A percentile compares a stretch with the other conserved stretches of the same genome.
Evolutionary conservation across 768 basidiomycete species (phyloP).

Genomic region (Suillus subalutaceus): DNA sequence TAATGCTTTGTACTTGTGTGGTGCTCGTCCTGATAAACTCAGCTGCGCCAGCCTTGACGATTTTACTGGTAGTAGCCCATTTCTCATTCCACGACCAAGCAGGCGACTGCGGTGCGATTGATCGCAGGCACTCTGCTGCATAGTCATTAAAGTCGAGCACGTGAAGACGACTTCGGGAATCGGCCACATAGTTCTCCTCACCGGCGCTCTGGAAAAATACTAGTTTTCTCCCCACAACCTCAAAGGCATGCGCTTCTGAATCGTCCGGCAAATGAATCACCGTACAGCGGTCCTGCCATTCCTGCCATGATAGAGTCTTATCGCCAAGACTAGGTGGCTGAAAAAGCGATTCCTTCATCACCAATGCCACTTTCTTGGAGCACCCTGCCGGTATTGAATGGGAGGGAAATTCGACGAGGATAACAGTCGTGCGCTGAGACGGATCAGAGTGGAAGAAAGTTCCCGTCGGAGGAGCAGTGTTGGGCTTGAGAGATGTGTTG

Average conservation of each 20-base stretch:
- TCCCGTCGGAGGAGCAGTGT: constrained; percentile 38
- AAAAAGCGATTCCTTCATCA: constrained; percentile 58
- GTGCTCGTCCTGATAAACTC: constrained; percentile 39
- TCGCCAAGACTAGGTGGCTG: constrained; percentile 45
- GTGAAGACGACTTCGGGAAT: constrained; percentile 29
- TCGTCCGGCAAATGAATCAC: constrained; percentile 36
- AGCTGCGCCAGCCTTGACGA: constrained; percentile 29
- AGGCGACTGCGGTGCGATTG: constrained; percentile 27
- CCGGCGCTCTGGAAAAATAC: constrained; percentile 34
- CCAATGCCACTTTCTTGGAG: constrained; percentile 48
- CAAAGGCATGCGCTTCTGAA: constrained; percentile 27
- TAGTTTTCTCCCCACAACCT: constrained; percentile 33
- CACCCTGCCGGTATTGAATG: constrained; percentile 36
- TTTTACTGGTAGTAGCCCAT: constrained; percentile 30
- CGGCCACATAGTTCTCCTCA: constrained; percentile 14
- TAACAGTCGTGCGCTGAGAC: constrained; percentile 47
- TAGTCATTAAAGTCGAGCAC: constrained; percentile 33
- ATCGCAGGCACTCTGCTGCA: constrained; percentile 28
- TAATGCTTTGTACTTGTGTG: constrained; percentile 47
- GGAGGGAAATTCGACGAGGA: constrained; percentile 45
- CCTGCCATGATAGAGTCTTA: constrained; percentile 53
- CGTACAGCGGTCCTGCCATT: constrained; percentile 49
- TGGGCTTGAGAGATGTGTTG: constrained; percentile 46
- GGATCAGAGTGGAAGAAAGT: constrained; percentile 64
- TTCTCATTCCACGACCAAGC: constrained; percentile 36